Base-by-base conservation (phyloP, 2,329 filamentous ascomycete genomes). In the Alternaria sp. region DNA sequence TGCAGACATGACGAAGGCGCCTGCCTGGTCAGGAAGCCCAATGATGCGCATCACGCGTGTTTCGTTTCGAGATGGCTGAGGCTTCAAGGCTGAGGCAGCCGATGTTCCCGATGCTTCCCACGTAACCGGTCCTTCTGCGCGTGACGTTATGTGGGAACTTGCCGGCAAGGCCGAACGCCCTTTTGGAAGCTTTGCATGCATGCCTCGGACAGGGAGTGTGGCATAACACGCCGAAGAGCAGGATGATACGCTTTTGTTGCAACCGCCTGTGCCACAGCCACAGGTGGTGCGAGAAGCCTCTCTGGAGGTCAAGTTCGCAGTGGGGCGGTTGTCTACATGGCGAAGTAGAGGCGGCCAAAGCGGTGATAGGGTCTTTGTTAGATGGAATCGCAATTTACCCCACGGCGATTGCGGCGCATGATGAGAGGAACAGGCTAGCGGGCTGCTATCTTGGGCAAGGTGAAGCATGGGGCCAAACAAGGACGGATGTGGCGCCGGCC, bases 141-240 rank as follows among this genome's bases (percentile, higher is more conserved):
- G 52, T 64, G 62, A 67, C 62, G 57, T 57, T 43, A 60, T 60
- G 30, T 28, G 44, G 44, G 23, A 53, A 61, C 30, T n/a, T 50
- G 28, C 45, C 19, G 58, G 44, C 21, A 53, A 28, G 11, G 21
- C 13, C 47, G 11, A 52, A 8, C 30, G 28, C 47, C 57, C 40
- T 44, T 56, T 65, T 40, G 6, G 49, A 59, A 60, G 40, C 17
- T 47, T 45, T 66, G 66, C 66, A 54, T 67, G 67, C 64, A 58
- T 50, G 65, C 66, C 61, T 74, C 70, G 68, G 70, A 76, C 72
- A 63, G 61, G 67, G 65, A 71, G 65, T 67, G 73, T 67, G 70
- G 67, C 74, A 72, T 70, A 64, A 51, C 57, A 63, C 51, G 43
- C 54, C 47, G 56, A 54, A 50, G 50, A 17, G 46, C 53, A 30